phyloP scores from a whole-genome alignment of 495 filamentous ascomycete genomes.

The Hypoxylon rickii region DNA sequence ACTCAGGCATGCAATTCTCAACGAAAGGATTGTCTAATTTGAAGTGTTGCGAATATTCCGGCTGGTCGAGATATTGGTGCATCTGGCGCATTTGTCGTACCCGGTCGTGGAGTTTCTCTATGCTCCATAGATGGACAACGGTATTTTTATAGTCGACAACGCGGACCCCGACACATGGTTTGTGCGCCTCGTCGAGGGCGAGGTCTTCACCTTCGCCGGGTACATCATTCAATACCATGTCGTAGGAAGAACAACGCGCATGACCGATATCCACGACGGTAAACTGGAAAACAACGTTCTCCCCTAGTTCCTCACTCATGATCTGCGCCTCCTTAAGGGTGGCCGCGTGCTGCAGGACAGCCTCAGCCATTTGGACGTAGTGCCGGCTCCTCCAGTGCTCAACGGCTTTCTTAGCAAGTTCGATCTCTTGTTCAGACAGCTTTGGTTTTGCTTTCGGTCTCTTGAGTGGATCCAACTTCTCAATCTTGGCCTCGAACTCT shows the following conservation, averaged over 20 bases:
- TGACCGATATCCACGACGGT: conserved; percentile 88
- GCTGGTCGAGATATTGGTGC: conserved; percentile 92
- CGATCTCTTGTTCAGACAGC: conserved; percentile 70
- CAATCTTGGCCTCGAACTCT: conserved; percentile 69
- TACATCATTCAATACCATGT: conserved; percentile 91
- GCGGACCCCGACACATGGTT: conserved; percentile 89
- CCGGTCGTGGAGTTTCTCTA: conserved; percentile 87
- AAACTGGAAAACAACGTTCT: conserved; percentile 94
- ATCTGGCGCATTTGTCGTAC: conserved; percentile 93
- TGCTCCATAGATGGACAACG: conserved; percentile 91
- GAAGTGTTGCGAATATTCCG: conserved; percentile 86
- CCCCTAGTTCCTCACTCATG: conserved; percentile 96
- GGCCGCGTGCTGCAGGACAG: conserved; percentile 82
- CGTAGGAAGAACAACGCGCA: conserved; percentile 87
- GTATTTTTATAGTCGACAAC: conserved; percentile 89
- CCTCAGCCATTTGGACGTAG: conserved; percentile 95
- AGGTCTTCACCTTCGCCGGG: conserved; percentile 84
- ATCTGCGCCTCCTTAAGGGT: conserved; percentile 94
- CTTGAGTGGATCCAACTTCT: conserved; percentile 53
- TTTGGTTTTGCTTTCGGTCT: conserved; percentile 60
- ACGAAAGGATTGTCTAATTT: conserved; percentile 83
- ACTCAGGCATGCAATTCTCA: conserved; percentile 86
- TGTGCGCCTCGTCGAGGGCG: conserved; percentile 77
- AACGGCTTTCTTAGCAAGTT: conserved; percentile 65
- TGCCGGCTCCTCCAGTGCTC: conserved; percentile 81